Percentiles rank a stretch among this genome's conserved stretches.
phyloP scores from a whole-genome alignment of 2,329 filamentous ascomycete species.

The Phaeosphaeriaceae sp. region DNA sequence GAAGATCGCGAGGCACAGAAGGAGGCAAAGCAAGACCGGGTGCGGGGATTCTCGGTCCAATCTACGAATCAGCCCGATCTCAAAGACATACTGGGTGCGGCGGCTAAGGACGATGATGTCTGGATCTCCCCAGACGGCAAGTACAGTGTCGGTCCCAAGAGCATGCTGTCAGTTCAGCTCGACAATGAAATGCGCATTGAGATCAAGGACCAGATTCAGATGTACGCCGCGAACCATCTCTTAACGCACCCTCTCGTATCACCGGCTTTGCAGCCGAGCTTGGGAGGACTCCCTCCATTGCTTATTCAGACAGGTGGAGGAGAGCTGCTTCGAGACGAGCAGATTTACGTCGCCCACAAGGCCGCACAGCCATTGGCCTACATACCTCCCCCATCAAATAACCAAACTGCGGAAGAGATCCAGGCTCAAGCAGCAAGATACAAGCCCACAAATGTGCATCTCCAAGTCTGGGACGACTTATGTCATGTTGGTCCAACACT shows the following conservation, averaged over 20 bases:
- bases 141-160: constrained; percentile 43
- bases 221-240: constrained; percentile 84
- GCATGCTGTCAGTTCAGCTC: constrained; percentile 68
- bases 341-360: constrained; percentile 94
- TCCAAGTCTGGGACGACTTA: constrained; percentile 95
- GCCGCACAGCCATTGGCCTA: constrained; percentile 84
- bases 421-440: constrained; percentile 73
- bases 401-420: constrained; percentile 60
- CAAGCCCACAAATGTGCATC: constrained; percentile 85
- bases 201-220: constrained; percentile 91
- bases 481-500: constrained; percentile 92
- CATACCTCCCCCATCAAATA: constrained; percentile 60
- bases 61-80: constrained; percentile 27
- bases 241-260: constrained; percentile 89
- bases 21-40: constrained; percentile 40
- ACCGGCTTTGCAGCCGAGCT: constrained; percentile 82
- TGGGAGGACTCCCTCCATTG: constrained; percentile 88
- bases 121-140: constrained; percentile 45
- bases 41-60: constrained; percentile 44
- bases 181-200: constrained; percentile 66
- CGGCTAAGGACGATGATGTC: constrained; percentile 11
- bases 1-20: constrained; percentile 43
- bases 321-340: constrained; percentile 90
- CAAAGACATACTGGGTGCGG: constrained; percentile 8
- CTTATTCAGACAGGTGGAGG: constrained; percentile 87